phyloP scores from a whole-genome alignment of 2,329 filamentous ascomycete genomes.

The Zasmidium citrigriseum region DNA sequence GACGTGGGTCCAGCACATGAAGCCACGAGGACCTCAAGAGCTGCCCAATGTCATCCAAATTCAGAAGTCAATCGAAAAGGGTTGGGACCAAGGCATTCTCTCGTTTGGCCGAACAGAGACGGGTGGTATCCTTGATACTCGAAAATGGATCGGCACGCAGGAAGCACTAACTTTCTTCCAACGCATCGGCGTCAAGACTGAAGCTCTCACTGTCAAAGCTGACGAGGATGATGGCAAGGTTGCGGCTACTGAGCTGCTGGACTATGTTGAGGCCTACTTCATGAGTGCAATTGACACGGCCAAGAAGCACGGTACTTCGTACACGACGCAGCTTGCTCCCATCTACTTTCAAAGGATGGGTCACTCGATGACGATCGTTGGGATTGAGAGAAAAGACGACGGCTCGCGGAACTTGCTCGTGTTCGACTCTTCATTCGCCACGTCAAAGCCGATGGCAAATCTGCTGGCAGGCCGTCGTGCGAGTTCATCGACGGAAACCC shows the following conservation, averaged over 20 bases:
- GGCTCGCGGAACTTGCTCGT: constrained; percentile 73
- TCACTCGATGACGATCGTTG: constrained; percentile 88
- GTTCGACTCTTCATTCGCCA: constrained; percentile 83
- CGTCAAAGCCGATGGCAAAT: constrained; percentile 63
- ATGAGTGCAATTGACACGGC: constrained; percentile 49
- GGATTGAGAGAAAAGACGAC: constrained; percentile 69
- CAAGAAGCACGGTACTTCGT: constrained; percentile 61
- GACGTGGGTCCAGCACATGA: constrained; percentile 64
- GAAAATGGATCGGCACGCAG: constrained; percentile 93
- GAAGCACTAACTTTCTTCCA: constrained; percentile 84
- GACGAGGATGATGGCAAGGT: constrained; percentile 47
- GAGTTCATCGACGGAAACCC: constrained; percentile 42
- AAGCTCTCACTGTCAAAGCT: constrained; percentile 51
- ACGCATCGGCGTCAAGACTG: constrained; percentile 56
- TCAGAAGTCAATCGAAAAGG: constrained; percentile 82
- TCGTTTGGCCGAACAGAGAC: constrained; percentile 74
- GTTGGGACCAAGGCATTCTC: constrained; percentile 87
- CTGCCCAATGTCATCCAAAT: constrained; percentile 78
- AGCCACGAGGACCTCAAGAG: constrained; percentile 26
- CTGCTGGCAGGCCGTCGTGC: constrained; percentile 53
- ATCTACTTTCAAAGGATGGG: constrained; percentile 91
- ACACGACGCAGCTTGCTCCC: constrained; percentile 71
- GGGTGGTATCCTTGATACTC: constrained; percentile 80
- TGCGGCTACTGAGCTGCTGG: constrained; percentile 59
- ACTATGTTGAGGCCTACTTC: constrained; percentile 75